Base-by-base conservation (phyloP, 768 basidiomycete species). In the Russula olivacea region DNA sequence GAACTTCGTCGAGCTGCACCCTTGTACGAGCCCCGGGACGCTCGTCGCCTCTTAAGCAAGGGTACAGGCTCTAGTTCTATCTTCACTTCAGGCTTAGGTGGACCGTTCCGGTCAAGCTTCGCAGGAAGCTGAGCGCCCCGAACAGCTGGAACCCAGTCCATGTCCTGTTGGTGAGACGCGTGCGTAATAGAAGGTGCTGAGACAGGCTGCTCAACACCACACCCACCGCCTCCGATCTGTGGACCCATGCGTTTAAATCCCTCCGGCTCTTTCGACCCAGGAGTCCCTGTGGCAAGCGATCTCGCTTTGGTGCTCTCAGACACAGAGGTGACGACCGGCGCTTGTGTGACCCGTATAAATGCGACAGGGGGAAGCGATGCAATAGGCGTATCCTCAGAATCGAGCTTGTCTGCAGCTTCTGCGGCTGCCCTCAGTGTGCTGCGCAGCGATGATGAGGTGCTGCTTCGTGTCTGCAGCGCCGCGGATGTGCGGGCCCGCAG, bases 391-490 rank as follows among this genome's bases (percentile, higher is more conserved):
- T 55, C 63, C 55, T 55, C 58, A 36, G 58, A 49, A 40, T 40
- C 58, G 47, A 60, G 59, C 34, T 21, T 60, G 0, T 60, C 59
- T 38, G 63, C 54, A 9, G 59, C 58, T 1, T 60, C 63, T 10
- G 58, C 23, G 12, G 63, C 58, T 43, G 63, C 54, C 43, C 58
- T 48, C 28, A 63, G 47, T 11, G 57, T 63, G 47, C 62, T 63
- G 15, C 58, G 62, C 7, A 63, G 30, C 7, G 63, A 64, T 11
- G 63, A 60, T 10, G 58, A 55, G 17, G 63, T 58, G 28, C 63
- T 64, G 7, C 34, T 45, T 56, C 23, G 63, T 36, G 23, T 23
- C 43, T 63, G 51, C 10, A 47, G 58, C 12, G 30, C 40, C n/a
- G n/a, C 19, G 15, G 61, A 58, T 8, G 52, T 54, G 10, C 45